phyloP scores from a whole-genome alignment of 1,284 basidiomycete species.

The Pyrrhoderma lamaoense region DNA sequence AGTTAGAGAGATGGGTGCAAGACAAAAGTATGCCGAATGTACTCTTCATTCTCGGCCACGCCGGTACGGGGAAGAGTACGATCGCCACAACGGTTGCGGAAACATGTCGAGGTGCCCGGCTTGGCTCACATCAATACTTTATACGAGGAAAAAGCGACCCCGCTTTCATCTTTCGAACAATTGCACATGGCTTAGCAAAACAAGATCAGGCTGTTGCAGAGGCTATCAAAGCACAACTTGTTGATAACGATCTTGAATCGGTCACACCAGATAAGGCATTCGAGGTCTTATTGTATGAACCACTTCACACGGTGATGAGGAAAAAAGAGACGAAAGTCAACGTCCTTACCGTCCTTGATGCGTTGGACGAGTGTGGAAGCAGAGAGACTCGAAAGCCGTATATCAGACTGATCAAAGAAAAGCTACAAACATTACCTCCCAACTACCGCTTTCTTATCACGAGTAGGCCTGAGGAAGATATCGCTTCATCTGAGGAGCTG shows the following conservation, averaged over 20 bases:
- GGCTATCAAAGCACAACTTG: not conserved
- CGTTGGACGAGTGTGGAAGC: not conserved
- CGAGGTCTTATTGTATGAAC: not conserved
- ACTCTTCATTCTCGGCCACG: conserved; percentile 6
- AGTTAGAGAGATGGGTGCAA: not conserved
- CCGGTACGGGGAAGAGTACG: conserved; percentile 8
- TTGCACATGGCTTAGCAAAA: too few species aligned
- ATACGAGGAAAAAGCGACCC: not conserved
- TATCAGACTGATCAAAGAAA: not conserved
- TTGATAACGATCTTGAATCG: not conserved
- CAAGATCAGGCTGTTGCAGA: too few species aligned
- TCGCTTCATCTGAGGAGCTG: too few species aligned
- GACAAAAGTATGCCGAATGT: not conserved
- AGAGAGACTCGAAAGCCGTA: not conserved
- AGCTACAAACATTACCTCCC: not conserved
- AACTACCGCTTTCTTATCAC: conserved; percentile 1
- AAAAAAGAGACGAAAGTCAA: too few species aligned
- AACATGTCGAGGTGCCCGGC: not conserved
- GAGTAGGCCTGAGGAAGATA: not conserved
- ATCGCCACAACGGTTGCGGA: not conserved
- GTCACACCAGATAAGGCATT: not conserved
- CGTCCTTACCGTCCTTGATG: not conserved
- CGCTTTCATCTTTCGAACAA: too few species aligned
- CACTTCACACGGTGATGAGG: not conserved
- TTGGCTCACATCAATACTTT: not conserved